Percentiles rank a stretch among this genome's conserved stretches.
phyloP scores from a whole-genome alignment of 768 basidiomycete genomes.

The Leccinum longicurvipes region DNA sequence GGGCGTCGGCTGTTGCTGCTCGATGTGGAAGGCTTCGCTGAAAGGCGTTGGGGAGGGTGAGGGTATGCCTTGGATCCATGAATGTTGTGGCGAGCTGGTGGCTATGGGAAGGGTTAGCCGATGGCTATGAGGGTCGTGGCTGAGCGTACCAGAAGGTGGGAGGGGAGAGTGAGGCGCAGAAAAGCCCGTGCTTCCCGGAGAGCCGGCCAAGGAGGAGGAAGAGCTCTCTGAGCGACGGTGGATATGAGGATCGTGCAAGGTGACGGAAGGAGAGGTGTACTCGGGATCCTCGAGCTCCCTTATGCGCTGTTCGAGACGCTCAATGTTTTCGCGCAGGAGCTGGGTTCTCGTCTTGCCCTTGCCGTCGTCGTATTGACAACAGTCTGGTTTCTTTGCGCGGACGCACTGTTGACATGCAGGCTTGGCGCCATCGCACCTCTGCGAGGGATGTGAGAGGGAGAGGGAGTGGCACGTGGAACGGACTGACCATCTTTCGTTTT shows the following conservation, averaged over 20 bases:
- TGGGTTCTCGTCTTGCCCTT: constrained; percentile 82
- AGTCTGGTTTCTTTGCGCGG: constrained; percentile 72
- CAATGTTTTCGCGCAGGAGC: constrained; percentile 72
- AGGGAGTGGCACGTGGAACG: background rate
- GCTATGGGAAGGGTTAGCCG: constrained; percentile 27
- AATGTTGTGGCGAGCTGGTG: constrained; percentile 47
- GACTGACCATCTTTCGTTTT: constrained; percentile 66
- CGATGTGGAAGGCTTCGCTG: constrained; percentile 46
- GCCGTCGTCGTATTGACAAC: constrained; percentile 81
- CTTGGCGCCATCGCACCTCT: constrained; percentile 78
- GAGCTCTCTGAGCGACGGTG: constrained; percentile 43
- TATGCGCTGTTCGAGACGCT: constrained; percentile 66
- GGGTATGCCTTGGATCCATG: constrained; percentile 48
- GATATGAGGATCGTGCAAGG: constrained; percentile 65
- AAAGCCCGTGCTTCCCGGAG: constrained; percentile 49
- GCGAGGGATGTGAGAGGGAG: constrained; percentile 13
- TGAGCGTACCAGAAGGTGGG: constrained; percentile 46
- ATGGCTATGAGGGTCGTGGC: background rate
- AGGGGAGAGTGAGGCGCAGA: constrained; percentile 59
- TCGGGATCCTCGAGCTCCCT: constrained; percentile 76
- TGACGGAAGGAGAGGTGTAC: constrained; percentile 63
- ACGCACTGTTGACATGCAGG: constrained; percentile 78
- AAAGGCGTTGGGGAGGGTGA: constrained; percentile 55
- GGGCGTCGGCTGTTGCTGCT: constrained; percentile 46
- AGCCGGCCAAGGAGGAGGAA: constrained; percentile 48